These are phyloP conservation scores for Samsoniella hepiali DNA, from an alignment of 2,329 filamentous ascomycete genomes.

Conservation along the genomic window DNA sequence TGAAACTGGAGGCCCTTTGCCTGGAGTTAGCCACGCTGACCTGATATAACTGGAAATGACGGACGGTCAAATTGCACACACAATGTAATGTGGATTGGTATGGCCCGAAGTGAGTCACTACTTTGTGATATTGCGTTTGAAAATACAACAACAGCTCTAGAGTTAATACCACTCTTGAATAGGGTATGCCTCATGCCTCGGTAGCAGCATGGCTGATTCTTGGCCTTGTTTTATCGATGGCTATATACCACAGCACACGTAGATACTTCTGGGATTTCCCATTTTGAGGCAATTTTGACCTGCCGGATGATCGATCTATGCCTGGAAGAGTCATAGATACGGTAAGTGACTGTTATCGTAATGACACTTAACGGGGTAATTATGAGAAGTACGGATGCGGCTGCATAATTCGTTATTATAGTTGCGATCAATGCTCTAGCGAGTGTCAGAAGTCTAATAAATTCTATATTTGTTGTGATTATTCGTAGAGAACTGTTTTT, in stretches of 20 bases:
- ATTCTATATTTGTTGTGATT: no score
- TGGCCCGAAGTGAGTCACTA: slow-evolving; percentile 22
- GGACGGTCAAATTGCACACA: not conserved
- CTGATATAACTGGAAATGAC: no score
- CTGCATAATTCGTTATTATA: no score
- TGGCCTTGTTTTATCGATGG: not conserved
- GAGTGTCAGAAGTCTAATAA: no score
- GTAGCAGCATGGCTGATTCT: not conserved
- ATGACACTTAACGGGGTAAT: no score
- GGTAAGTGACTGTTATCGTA: not conserved
- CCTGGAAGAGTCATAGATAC: not conserved
- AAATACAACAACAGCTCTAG: slow-evolving; percentile 28
- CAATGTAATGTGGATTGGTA: slow-evolving; percentile 9
- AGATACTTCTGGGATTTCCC: not conserved
- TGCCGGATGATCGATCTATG: no score
- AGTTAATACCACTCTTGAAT: slow-evolving; percentile 12
- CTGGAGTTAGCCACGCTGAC: no score
- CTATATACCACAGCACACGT: not conserved
- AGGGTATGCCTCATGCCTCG: not conserved
- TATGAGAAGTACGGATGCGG: no score
- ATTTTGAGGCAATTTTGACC: not conserved
- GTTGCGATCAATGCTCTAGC: no score
- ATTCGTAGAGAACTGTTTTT: no score
- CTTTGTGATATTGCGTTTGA: slow-evolving; percentile 28
- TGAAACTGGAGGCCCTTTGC: no score